Conservation (phyloP, 192 early-diverging fungal genomes). For the Podila verticillata region DNA sequence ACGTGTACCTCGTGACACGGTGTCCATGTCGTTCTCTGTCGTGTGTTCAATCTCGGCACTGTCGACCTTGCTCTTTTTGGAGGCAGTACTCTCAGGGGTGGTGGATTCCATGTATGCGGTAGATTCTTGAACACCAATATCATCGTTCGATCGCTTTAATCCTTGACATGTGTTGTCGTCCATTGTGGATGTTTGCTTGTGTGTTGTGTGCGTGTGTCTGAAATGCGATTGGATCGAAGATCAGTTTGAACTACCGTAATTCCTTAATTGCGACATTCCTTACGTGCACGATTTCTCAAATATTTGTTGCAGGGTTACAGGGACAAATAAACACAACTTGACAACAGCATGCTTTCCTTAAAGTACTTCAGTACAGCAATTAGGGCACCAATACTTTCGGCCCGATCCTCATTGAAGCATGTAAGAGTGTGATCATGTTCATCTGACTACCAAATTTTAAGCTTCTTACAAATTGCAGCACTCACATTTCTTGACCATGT, state of each 20-base stretch:
- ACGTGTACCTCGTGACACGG: too few relatives aligned
- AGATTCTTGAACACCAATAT: too few relatives aligned
- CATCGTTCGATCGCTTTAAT: too few relatives aligned
- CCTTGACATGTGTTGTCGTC: background rate
- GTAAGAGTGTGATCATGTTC: background rate
- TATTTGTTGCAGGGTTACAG: background rate
- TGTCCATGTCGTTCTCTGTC: too few relatives aligned
- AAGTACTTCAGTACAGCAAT: background rate
- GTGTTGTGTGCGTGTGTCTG: background rate
- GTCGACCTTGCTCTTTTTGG: too few relatives aligned
- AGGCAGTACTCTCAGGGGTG: too few relatives aligned
- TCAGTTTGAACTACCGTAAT: background rate
- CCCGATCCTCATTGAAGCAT: background rate
- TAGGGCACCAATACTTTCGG: background rate
- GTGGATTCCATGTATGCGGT: too few relatives aligned
- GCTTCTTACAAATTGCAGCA: too few relatives aligned
- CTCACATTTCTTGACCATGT: background rate
- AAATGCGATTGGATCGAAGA: background rate
- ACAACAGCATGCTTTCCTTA: background rate
- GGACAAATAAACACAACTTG: background rate
- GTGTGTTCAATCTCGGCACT: too few relatives aligned
- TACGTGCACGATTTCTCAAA: background rate
- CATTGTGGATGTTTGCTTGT: background rate
- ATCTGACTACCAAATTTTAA: background rate
- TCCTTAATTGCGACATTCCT: background rate